Evolutionary conservation across 805 yeast species (phyloP), one percentile per base, ranked within the genome.

Genomic region (Starmerella lactis-condensi): DNA sequence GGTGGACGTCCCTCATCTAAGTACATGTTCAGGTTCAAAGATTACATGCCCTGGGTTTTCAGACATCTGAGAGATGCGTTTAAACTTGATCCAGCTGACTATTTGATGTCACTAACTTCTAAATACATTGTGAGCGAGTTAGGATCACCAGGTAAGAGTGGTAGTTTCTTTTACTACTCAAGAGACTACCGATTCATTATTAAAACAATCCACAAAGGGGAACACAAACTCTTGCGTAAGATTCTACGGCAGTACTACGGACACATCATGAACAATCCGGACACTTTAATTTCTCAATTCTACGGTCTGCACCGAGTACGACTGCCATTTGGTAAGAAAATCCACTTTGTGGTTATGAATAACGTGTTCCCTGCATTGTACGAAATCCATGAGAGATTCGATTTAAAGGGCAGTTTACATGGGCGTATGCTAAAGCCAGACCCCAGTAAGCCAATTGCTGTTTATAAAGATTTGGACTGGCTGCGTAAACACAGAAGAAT

Each of bases 71-170:
- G 98, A 32, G 58, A 67, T 5, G 48, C 69, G 25, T 89, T 91
- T 57, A 82, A 83, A 10, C 62, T 89, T 18, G 96, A 89, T 47
- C 93, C 93, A 3, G 96, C 94, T 1, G 98, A 91, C 52, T 89
- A 91, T 52, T 61, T 89, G 33, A 72, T 85, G 44, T 79, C 94
- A 1, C 62, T 89, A 42, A 85, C 96, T 0, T 85, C 94, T 14
- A 82, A 82, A 52, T 85, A 85, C 48, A 77, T 89, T 39, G 64
- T 89, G 23, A 75, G 89, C 17, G 95, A 85, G 54, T 60, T 82
- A 41, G 92, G 85, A 14, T 82, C 95, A 2, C 95, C 96, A 0
- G 98, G 98, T 3, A 89, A 89, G 52, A 75, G 92, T 47, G 98
- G 98, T 0, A 81, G 94, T 0, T 85, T 85, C 48, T 89, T 89